These are phyloP conservation scores for Geotrichum aggregatum DNA, from an alignment of 1,139 yeast genomes.

Conservation along the genomic window DNA sequence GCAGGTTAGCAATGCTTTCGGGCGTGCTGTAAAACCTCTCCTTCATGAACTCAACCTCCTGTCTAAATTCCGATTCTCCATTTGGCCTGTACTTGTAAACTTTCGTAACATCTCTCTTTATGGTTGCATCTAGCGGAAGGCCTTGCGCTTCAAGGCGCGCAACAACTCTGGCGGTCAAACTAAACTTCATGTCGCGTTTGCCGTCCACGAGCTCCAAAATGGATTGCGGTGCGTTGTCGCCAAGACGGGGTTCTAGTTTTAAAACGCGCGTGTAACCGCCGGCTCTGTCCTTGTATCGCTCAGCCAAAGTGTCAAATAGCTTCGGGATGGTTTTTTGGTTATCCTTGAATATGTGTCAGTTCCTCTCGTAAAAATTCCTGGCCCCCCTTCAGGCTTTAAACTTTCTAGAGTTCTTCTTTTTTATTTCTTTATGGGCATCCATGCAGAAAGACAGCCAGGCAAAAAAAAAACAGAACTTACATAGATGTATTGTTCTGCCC, in stretches of 20 bases:
- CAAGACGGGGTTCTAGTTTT: conserved; percentile 77
- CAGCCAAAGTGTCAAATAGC: conserved; percentile 58
- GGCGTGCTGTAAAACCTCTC: conserved; percentile 47
- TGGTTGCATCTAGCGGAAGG: conserved; percentile 56
- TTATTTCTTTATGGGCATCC: no score
- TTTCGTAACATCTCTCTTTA: conserved; percentile 54
- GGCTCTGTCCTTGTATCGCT: conserved; percentile 57
- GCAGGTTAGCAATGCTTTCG: conserved; percentile 23
- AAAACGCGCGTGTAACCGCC: conserved; percentile 88
- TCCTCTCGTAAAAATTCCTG: no score
- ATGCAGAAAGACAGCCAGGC: conserved; percentile 28
- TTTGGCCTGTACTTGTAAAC: conserved; percentile 46
- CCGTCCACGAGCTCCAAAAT: conserved; percentile 84
- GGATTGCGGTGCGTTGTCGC: conserved; percentile 89
- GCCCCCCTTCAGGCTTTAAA: no score
- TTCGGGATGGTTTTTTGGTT: conserved; percentile 52
- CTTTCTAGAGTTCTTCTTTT: no score
- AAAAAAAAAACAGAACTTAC: conserved; percentile 20
- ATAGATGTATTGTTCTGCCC: conserved; percentile 31
- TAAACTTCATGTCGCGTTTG: conserved; percentile 67
- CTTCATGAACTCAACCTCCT: conserved; percentile 64
- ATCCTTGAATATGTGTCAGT: no score
- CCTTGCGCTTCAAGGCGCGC: conserved; percentile 73
- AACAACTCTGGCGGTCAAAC: conserved; percentile 73
- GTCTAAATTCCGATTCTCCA: conserved; percentile 53